Evolutionary conservation across 176 grass and related monocot genomes (phyloP).

Genomic region (Rhipidocladum racemiflorum): DNA sequence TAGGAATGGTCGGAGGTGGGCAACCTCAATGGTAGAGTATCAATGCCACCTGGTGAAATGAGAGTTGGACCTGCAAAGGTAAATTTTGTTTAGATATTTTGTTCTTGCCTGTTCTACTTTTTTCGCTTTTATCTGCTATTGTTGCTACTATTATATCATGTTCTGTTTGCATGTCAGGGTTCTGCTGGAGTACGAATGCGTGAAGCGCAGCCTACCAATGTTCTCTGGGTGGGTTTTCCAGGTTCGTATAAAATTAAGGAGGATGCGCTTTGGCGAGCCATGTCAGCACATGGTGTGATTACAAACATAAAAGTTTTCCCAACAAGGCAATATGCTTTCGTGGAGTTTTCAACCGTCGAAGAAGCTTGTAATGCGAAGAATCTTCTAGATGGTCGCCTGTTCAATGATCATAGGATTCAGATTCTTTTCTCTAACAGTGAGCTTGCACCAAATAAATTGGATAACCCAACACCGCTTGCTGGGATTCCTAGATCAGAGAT

Average conservation of each 20-base stretch:
- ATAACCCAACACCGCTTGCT: conserved; percentile 36
- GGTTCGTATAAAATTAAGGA: conserved; percentile 63
- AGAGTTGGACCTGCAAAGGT: conserved; percentile 51
- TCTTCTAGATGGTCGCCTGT: conserved; percentile 77
- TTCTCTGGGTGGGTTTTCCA: conserved; percentile 89
- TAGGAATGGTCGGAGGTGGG: conserved; percentile 53
- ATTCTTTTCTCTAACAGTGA: conserved; percentile 77
- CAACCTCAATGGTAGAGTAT: conserved; percentile 35
- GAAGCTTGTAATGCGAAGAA: conserved; percentile 87
- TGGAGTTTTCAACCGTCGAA: conserved; percentile 67
- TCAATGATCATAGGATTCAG: conserved; percentile 78
- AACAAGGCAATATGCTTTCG: conserved; percentile 77
- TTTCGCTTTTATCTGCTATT: background rate
- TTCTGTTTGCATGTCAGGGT: conserved; percentile 35
- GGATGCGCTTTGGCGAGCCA: conserved; percentile 63
- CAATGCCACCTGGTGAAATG: conserved; percentile 32
- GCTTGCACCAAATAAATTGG: conserved; percentile 38
- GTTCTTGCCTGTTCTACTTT: background rate
- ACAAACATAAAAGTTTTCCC: conserved; percentile 67
- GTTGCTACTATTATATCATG: conserved; percentile 24
- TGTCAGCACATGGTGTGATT: conserved; percentile 80
- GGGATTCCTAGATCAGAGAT: conserved; percentile 44
- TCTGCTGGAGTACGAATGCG: conserved; percentile 38
- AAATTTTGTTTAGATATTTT: conserved; percentile 14
- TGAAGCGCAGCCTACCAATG: conserved; percentile 68